phyloP scores from a whole-genome alignment of 306 rosid genomes.

The Astragalus membranaceus region DNA sequence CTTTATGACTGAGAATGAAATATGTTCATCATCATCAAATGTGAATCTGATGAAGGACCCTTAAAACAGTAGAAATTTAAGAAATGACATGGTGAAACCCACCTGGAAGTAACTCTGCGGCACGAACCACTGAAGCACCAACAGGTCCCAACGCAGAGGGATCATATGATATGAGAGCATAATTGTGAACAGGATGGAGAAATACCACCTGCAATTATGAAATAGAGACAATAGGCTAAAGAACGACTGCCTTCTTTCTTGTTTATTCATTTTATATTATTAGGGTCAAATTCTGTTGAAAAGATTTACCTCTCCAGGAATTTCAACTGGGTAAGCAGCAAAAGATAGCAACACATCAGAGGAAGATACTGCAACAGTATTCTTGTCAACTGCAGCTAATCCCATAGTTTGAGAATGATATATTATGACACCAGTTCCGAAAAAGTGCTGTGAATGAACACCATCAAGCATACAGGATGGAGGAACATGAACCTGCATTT shows the following conservation, averaged over 20 bases:
- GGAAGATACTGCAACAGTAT: slow-evolving; percentile 82
- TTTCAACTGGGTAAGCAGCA: slow-evolving; percentile 92
- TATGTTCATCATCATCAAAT: background rate
- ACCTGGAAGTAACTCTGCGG: slow-evolving; percentile 96
- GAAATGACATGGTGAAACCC: background rate
- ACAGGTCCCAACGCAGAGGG: slow-evolving; percentile 86
- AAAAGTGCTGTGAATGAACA: slow-evolving; percentile 88
- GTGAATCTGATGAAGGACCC: background rate
- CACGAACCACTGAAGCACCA: slow-evolving; percentile 73
- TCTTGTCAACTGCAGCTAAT: slow-evolving; percentile 82
- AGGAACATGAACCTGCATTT: slow-evolving; percentile 88
- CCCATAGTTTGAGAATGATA: slow-evolving; percentile 82
- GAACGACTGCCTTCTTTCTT: background rate
- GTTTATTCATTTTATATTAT: slow-evolving; percentile 14
- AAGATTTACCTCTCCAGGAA: slow-evolving; percentile 88
- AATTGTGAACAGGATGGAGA: slow-evolving; percentile 95
- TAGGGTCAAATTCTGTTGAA: background rate
- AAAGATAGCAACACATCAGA: slow-evolving; percentile 88
- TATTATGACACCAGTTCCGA: slow-evolving; percentile 86
- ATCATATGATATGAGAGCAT: slow-evolving; percentile 85
- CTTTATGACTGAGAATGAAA: background rate
- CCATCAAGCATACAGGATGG: slow-evolving; percentile 97
- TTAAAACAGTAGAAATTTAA: background rate
- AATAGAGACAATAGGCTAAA: slow-evolving; percentile 4
- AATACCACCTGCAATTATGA: slow-evolving; percentile 68